Percentiles rank a stretch among this genome's conserved stretches.
Conservation (phyloP, 2,329 filamentous ascomycete genomes). For the Aspergillus transmontanensis region DNA sequence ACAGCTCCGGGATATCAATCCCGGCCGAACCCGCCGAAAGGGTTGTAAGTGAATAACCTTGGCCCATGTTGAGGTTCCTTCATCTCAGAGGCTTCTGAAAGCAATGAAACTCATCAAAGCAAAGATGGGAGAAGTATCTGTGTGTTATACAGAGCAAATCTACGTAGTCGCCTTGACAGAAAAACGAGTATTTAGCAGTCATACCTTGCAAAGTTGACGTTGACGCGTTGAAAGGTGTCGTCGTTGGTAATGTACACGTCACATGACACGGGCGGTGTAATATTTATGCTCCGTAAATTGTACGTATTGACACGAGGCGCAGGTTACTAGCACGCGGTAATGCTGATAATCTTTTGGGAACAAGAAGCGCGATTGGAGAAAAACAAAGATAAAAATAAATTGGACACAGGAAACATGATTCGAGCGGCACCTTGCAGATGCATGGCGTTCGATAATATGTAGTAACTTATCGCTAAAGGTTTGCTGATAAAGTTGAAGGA, state of each 20-base stretch:
- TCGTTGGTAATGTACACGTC: slow-evolving; percentile 4
- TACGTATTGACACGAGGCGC: neutral
- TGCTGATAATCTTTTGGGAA: neutral
- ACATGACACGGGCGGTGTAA: slow-evolving; percentile 17
- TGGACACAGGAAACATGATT: too few species aligned
- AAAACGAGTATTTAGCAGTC: neutral
- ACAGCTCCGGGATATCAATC: slow-evolving; percentile 90
- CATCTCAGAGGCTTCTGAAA: slow-evolving; percentile 29
- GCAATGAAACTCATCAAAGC: neutral
- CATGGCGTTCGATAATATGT: neutral
- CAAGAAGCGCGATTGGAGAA: neutral
- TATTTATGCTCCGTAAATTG: neutral
- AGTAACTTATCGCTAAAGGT: neutral
- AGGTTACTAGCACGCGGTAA: neutral
- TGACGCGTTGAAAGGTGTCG: slow-evolving; percentile 9
- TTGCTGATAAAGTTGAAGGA: neutral
- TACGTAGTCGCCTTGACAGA: neutral
- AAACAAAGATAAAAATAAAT: neutral
- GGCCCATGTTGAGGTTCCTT: slow-evolving; percentile 69
- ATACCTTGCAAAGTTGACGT: slow-evolving; percentile 3
- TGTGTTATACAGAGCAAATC: neutral
- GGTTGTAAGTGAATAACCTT: slow-evolving; percentile 92
- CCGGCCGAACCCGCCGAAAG: slow-evolving; percentile 88
- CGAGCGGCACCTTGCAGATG: neutral
- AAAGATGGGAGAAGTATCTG: neutral